These are phyloP conservation scores for Spergularia bocconei DNA, from an alignment of 148 eudicot genomes.

Conservation along the genomic window DNA sequence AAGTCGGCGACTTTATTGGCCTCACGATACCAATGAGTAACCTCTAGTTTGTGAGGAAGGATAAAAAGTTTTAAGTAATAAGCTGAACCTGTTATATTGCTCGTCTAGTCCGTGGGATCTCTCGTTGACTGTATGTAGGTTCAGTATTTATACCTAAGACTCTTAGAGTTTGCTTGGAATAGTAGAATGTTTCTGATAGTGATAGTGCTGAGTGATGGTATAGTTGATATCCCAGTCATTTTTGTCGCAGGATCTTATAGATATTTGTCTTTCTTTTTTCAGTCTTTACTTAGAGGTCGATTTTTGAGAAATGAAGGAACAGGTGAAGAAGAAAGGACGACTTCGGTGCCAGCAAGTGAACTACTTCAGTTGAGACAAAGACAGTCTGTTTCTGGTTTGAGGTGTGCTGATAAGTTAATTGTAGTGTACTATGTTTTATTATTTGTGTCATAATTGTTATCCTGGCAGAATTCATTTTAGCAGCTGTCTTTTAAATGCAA, in stretches of 20 bases:
- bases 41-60: no score
- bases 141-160: no score
- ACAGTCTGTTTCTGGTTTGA: slow-evolving; percentile 89
- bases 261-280: slow-evolving; percentile 27
- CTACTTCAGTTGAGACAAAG: slow-evolving; percentile 86
- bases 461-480: not conserved
- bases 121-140: no score
- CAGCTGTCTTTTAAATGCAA: no score
- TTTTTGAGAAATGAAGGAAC: slow-evolving; percentile 87
- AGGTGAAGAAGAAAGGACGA: slow-evolving; percentile 74
- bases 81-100: no score
- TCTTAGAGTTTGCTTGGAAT: no score
- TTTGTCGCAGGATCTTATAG: slow-evolving; percentile 2
- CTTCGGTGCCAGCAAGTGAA: slow-evolving; percentile 81
- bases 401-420: slow-evolving; percentile 44
- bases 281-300: slow-evolving; percentile 97
- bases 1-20: no score
- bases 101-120: no score
- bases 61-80: no score
- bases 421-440: slow-evolving; percentile 6
- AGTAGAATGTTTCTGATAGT: not conserved
- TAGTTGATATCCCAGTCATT: not conserved
- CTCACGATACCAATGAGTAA: no score
- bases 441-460: not conserved
- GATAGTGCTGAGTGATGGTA: not conserved